These are phyloP conservation scores for Nitzschia sp. DNA, from an alignment of 108 stramenopile genomes.

Conservation along the genomic window DNA sequence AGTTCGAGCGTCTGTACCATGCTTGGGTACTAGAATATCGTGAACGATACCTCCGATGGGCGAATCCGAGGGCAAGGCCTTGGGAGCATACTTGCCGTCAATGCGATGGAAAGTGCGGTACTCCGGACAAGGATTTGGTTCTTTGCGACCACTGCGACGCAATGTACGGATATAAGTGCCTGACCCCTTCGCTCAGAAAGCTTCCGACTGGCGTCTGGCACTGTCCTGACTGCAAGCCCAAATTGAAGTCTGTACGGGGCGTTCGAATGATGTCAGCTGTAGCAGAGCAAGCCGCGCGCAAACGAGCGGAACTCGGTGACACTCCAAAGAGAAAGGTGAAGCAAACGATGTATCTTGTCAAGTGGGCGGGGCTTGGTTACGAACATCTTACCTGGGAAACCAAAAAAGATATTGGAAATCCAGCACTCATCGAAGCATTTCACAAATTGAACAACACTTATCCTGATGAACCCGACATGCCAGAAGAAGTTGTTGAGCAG, in stretches of 20 bases:
- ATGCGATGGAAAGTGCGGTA: constrained; percentile 71
- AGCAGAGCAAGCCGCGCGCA: constrained; percentile 74
- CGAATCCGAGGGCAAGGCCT: constrained; percentile 76
- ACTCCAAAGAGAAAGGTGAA: constrained; percentile 75
- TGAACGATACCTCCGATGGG: constrained; percentile 85
- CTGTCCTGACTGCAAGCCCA: constrained; percentile 81
- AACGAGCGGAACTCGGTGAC: constrained; percentile 80
- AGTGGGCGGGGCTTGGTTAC: constrained; percentile 96
- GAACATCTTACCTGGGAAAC: constrained; percentile 97
- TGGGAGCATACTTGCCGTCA: constrained; percentile 85
- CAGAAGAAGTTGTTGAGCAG: constrained; percentile 48
- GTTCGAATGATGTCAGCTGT: constrained; percentile 75
- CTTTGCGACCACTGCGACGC: constrained; percentile 94
- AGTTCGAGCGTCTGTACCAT: constrained; percentile 87
- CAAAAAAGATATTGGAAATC: constrained; percentile 81
- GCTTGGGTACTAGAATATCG: constrained; percentile 90
- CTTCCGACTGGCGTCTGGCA: constrained; percentile 83
- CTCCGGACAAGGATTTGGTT: constrained; percentile 64
- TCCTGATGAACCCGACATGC: constrained; percentile 71
- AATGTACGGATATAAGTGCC: constrained; percentile 67
- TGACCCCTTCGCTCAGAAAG: constrained; percentile 72
- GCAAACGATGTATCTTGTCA: constrained; percentile 90
- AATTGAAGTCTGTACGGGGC: constrained; percentile 57
- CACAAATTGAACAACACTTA: constrained; percentile 67
- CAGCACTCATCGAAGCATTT: constrained; percentile 68